These are phyloP conservation scores for Wickerhamomyces queroliae DNA, from an alignment of 805 yeast genomes.

Conservation along the genomic window DNA sequence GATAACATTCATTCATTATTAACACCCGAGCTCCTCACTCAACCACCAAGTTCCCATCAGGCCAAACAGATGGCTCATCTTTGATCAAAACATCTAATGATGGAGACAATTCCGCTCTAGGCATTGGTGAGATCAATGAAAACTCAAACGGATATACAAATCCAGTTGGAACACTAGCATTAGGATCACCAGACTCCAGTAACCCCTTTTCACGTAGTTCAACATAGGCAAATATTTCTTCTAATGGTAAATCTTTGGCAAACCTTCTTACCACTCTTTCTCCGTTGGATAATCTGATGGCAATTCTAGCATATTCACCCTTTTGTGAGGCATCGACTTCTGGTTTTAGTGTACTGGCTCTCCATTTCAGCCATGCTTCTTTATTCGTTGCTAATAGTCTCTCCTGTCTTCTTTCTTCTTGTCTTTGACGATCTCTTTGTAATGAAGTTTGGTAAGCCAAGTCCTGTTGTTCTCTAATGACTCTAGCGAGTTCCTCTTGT, in stretches of 20 bases:
- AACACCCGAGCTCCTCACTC: constrained; percentile 22
- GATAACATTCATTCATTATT: constrained; percentile 3
- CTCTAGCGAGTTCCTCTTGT: constrained; percentile 50
- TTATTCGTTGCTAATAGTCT: constrained; percentile 18
- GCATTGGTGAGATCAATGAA: constrained; percentile 48
- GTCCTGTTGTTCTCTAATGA: constrained; percentile 68
- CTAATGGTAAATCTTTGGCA: constrained; percentile 38
- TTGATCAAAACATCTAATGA: constrained; percentile 25
- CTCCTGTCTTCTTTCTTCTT: constrained; percentile 30
- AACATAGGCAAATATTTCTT: constrained; percentile 66
- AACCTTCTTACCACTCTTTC: constrained; percentile 49
- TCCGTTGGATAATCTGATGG: constrained; percentile 63
- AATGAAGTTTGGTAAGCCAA: constrained; percentile 69
- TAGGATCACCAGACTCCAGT: constrained; percentile 14
- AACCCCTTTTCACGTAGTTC: constrained; percentile 39
- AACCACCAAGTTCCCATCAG: constrained; percentile 59
- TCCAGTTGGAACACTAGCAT: constrained; percentile 26
- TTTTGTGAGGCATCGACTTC: constrained; percentile 23
- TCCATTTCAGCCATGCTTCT: constrained; percentile 46
- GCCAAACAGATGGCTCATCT: constrained; percentile 46
- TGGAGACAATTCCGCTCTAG: constrained; percentile 40
- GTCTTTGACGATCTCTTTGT: constrained; percentile 56
- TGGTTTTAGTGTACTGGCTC: constrained; percentile 27
- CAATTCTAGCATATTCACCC: constrained; percentile 49
- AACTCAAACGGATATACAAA: constrained; percentile 46